These are phyloP conservation scores for Draba incana DNA, from an alignment of 345 rosid species.

Conservation along the genomic window DNA sequence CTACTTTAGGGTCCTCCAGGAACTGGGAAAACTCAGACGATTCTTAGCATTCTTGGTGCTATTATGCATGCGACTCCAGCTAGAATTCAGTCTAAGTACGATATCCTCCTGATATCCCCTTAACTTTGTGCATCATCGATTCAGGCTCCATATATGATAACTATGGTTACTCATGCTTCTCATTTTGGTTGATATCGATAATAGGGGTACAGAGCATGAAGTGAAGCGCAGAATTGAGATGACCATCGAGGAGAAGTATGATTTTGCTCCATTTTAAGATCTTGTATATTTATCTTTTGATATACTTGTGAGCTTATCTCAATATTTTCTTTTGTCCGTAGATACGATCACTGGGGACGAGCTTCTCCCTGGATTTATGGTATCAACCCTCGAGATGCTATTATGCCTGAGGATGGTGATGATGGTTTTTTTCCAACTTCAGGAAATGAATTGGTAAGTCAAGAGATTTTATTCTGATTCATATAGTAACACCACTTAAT, in stretches of 20 bases:
- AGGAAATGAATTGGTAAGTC: conserved; percentile 87
- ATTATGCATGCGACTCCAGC: conserved; percentile 96
- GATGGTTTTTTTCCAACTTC: conserved; percentile 88
- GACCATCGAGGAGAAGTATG: conserved; percentile 80
- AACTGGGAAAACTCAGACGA: conserved; percentile 97
- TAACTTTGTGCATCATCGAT: conserved; percentile 11
- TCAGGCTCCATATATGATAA: conserved; percentile 1
- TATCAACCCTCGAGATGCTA: conserved; percentile 79
- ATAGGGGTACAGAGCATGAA: conserved; percentile 56
- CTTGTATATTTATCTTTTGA: neutral
- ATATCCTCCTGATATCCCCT: conserved; percentile 1
- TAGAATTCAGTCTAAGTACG: conserved; percentile 69
- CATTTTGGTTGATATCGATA: conserved; percentile 9
- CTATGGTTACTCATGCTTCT: conserved; percentile 8
- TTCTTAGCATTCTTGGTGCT: conserved; percentile 92
- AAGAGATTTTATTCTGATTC: conserved; percentile 17
- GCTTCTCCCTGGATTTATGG: conserved; percentile 92
- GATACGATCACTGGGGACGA: conserved; percentile 69
- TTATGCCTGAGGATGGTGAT: conserved; percentile 84
- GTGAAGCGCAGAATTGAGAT: conserved; percentile 58
- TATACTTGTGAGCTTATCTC: neutral
- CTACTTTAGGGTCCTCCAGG: conserved; percentile 95
- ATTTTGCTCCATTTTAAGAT: conserved; percentile 15
- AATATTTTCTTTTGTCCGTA: conserved; percentile 37
- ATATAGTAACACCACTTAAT: conserved; percentile 2